phyloP scores from a whole-genome alignment of 495 filamentous ascomycete genomes.

The Usnea hakonensis region DNA sequence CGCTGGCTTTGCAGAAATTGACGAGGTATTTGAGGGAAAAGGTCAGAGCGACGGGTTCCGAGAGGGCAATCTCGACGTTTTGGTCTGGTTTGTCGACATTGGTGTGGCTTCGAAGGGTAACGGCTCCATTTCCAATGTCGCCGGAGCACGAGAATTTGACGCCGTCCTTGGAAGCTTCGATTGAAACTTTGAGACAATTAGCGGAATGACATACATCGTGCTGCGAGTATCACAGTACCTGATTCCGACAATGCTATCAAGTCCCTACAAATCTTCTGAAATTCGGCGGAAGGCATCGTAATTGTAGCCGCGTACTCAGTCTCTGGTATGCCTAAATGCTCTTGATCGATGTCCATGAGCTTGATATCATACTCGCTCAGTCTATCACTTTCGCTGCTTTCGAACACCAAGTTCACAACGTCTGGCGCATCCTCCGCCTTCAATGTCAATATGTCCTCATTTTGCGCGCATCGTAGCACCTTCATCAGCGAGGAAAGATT shows the following conservation, averaged over 20 bases:
- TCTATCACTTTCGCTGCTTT: constrained; percentile 81
- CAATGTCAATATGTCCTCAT: constrained; percentile 89
- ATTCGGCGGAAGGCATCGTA: constrained; percentile 80
- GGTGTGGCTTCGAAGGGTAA: constrained; percentile 81
- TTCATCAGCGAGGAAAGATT: constrained; percentile 95
- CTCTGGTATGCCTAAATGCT: constrained; percentile 96
- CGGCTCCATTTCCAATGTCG: constrained; percentile 91
- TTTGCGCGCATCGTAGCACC: constrained; percentile 88
- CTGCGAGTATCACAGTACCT: constrained; percentile 45
- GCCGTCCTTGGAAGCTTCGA: constrained; percentile 95
- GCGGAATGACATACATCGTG: neutral
- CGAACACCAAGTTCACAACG: constrained; percentile 89
- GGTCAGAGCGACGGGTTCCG: constrained; percentile 87
- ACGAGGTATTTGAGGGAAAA: constrained; percentile 99
- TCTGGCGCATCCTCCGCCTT: constrained; percentile 97
- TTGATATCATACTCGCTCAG: constrained; percentile 99
- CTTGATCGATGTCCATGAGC: constrained; percentile 99
- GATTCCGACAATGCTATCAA: constrained; percentile 88
- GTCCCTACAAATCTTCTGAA: constrained; percentile 91
- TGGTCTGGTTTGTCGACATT: constrained; percentile 85
- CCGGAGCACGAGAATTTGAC: constrained; percentile 91
- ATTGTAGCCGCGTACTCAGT: constrained; percentile 95
- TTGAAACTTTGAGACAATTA: constrained; percentile 56
- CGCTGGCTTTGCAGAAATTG: constrained; percentile 98
- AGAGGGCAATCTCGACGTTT: constrained; percentile 81